These are phyloP conservation scores for Candida sithepensis DNA, from an alignment of 805 yeast species.

Conservation along the genomic window DNA sequence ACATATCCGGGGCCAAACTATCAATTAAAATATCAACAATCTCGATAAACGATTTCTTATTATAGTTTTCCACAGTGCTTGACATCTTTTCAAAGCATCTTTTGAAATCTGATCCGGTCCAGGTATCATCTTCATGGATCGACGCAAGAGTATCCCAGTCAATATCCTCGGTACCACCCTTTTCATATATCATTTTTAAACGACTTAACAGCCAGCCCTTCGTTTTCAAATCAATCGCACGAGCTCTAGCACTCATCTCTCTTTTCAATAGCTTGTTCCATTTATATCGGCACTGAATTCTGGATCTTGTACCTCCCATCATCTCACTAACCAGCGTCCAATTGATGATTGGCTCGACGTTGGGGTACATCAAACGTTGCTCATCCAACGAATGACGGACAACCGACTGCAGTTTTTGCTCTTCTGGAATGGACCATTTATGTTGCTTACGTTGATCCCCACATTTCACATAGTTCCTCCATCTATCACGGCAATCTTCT, in stretches of 20 bases:
- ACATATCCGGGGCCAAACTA: conserved; percentile 5
- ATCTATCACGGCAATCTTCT: conserved; percentile 94
- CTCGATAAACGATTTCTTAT: conserved; percentile 35
- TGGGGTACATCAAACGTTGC: conserved; percentile 26
- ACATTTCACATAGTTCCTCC: conserved; percentile 94
- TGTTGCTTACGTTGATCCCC: conserved; percentile 71
- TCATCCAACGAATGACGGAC: conserved; percentile 47
- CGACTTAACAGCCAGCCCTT: conserved; percentile 47
- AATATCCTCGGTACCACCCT: conserved; percentile 36
- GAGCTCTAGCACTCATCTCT: conserved; percentile 44
- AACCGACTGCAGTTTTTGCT: conserved; percentile 52
- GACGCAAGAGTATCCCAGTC: conserved; percentile 56
- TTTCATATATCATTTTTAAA: conserved; percentile 40
- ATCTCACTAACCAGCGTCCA: conserved; percentile 91
- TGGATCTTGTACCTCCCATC: conserved; percentile 83
- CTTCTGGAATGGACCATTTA: conserved; percentile 86
- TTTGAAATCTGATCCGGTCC: conserved; percentile 62
- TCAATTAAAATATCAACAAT: conserved; percentile 26
- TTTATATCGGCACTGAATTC: conserved; percentile 94
- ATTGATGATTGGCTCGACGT: conserved; percentile 51
- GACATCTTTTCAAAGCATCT: conserved; percentile 61
- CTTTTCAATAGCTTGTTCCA: conserved; percentile 81
- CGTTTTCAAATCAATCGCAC: conserved; percentile 43
- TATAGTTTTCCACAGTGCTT: conserved; percentile 45
- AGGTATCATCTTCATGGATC: conserved; percentile 39